phyloP scores from a whole-genome alignment of 257 asterid species.

The Anisodus tanguticus region DNA sequence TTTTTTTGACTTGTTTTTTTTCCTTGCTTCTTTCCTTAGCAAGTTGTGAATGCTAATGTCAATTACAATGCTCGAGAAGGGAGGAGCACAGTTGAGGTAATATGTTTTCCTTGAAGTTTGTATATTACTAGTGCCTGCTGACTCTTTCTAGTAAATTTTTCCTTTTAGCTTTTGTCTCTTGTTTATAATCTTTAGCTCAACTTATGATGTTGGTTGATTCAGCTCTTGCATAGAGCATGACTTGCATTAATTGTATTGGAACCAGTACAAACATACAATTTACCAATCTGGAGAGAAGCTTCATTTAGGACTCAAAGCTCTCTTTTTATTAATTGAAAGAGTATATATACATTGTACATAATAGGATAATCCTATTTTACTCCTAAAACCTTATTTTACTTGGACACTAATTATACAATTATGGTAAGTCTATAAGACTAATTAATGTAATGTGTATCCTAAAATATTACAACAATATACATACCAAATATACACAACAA shows the following conservation, averaged over 20 bases:
- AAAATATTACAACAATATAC: no score
- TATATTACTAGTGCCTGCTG: no score
- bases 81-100: constrained; percentile 81
- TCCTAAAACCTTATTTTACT: no score
- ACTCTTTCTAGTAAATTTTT: not conserved
- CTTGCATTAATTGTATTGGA: not conserved
- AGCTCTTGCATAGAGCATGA: constrained; percentile 2
- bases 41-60: constrained; percentile 74
- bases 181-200: not conserved
- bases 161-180: constrained; percentile 13
- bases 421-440: no score
- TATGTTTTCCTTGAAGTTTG: not conserved
- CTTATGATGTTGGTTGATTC: not conserved
- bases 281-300: not conserved
- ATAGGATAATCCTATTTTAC: no score
- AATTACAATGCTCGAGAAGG: constrained; percentile 81
- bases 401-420: no score
- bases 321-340: no score
- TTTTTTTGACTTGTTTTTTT: not conserved
- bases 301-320: not conserved
- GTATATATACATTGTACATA: no score
- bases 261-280: constrained; percentile 6
- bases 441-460: no score
- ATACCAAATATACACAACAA: no score
- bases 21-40: constrained; percentile 49